These are phyloP conservation scores for Bryoglossum gracile DNA, from an alignment of 495 filamentous ascomycete species.

Conservation along the genomic window DNA sequence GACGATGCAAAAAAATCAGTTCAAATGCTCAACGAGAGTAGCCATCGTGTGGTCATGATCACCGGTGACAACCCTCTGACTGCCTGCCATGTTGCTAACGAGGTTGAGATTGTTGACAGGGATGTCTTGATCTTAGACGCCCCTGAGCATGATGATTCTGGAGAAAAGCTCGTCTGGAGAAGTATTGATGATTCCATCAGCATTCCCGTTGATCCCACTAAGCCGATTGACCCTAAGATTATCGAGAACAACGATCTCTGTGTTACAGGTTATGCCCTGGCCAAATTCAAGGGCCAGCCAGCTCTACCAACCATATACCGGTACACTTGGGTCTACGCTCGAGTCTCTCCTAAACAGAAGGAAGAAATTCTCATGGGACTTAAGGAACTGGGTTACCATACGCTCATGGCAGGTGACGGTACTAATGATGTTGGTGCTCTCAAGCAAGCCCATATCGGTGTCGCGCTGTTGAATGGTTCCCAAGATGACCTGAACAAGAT, in stretches of 20 bases:
- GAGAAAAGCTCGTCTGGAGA: constrained; percentile 81
- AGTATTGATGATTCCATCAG: constrained; percentile 86
- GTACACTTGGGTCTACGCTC: constrained; percentile 95
- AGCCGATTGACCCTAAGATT: constrained; percentile 75
- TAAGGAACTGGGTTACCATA: constrained; percentile 95
- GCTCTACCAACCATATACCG: constrained; percentile 68
- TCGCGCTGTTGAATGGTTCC: constrained; percentile 92
- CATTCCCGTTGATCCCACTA: constrained; percentile 79
- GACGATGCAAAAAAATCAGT: constrained; percentile 91
- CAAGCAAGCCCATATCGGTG: constrained; percentile 97
- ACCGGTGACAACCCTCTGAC: constrained; percentile 98
- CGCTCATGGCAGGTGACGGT: constrained; percentile 97
- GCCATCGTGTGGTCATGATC: constrained; percentile 98
- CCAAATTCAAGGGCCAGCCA: constrained; percentile 75
- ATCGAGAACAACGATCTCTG: constrained; percentile 86
- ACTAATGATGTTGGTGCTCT: constrained; percentile 97
- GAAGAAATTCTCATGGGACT: constrained; percentile 95
- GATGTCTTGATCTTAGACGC: constrained; percentile 93
- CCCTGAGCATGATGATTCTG: constrained; percentile 81
- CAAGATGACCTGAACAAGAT: constrained; percentile 86
- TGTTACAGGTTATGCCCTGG: constrained; percentile 88
- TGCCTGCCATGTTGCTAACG: constrained; percentile 86
- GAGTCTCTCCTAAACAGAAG: constrained; percentile 97
- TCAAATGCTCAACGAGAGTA: constrained; percentile 97
- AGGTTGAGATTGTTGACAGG: constrained; percentile 96